Evolutionary conservation across 2,329 filamentous ascomycete genomes (phyloP), one percentile per base, ranked within the genome.

Genomic region (Cladosporium sp.): DNA sequence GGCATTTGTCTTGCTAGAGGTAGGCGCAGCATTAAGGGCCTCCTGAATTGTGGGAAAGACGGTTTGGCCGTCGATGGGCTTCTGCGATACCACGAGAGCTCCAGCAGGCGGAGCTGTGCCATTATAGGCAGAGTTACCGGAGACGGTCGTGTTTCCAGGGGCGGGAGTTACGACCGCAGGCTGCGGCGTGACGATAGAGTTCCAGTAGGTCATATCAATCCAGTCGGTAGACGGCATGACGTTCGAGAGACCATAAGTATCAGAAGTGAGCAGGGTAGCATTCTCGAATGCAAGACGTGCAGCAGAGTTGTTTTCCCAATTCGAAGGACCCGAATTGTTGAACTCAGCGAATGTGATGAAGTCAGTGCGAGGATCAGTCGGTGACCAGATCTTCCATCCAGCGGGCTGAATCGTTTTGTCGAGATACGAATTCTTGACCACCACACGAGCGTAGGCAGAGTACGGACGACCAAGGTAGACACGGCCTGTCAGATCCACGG

Each of bases 141-240:
- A 52, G 2, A 60, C 61, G 2, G 64, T 65, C 5, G 58, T 61
- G n/a, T 66, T 67, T 7, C 58, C 59, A 1, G 58, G 55, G 1
- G 54, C 44, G 5, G 61, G 49, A n/a, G 54, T 54, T 2, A 56
- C 34, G 3, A 56, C 50, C 4, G 59, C 53, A 13, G 63, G 65
- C 28, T 58, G 56, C 6, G 70, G 70, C 1, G 68, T 70, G 3
- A 58, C 54, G 14, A 72, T 71, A 0, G 64, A 65, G 49, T 66
- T 61, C 63, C 63, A 72, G 56, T 70, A 72, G 4, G 68, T 70
- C 62, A 65, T 63, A 52, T 71, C 69, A 33, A 71, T 71, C 68
- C 69, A 71, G 2, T 63, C 60, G 11, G 66, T 69, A 1, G 63
- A 66, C 41, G 67, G 67, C 67, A 71, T 70, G 0, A 68, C 65